These are phyloP conservation scores for Chytriomyces sp. DNA, from an alignment of 192 early-diverging fungal species.

Conservation along the genomic window DNA sequence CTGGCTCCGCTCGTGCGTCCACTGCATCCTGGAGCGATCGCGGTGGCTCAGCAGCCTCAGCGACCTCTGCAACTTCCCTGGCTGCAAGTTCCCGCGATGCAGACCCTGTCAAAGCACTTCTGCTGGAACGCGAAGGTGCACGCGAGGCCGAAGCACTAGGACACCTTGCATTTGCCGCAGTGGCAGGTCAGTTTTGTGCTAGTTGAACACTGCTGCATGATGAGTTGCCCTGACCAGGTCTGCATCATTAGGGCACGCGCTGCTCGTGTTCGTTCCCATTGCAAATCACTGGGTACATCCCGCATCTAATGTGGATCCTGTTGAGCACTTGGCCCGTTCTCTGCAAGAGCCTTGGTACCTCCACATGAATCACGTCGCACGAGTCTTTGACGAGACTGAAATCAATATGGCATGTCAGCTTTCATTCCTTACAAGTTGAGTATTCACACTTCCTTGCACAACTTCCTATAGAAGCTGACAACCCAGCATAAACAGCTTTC, in stretches of 20 bases:
- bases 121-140: background rate
- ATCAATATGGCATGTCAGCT: conserved; percentile 8
- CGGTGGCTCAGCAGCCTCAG: no score
- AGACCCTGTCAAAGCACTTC: no score
- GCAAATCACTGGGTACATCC: no score
- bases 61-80: no score
- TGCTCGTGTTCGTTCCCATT: conserved; percentile 17
- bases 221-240: background rate
- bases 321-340: background rate
- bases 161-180: conserved; percentile 14
- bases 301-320: background rate
- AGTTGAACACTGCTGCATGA: background rate
- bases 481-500: background rate
- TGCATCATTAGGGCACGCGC: background rate
- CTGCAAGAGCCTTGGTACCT: conserved; percentile 25
- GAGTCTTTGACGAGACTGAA: conserved; percentile 29
- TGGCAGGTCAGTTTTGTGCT: background rate
- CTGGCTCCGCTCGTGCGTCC: no score
- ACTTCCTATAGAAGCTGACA: background rate
- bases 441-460: background rate
- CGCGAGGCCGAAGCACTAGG: conserved; percentile 4
- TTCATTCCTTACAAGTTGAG: conserved; percentile 18
- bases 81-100: no score
- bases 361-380: conserved; percentile 13
- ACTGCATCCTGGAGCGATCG: no score